phyloP scores from a whole-genome alignment of 192 early-diverging fungal species.

The Rhizophagus sp. region DNA sequence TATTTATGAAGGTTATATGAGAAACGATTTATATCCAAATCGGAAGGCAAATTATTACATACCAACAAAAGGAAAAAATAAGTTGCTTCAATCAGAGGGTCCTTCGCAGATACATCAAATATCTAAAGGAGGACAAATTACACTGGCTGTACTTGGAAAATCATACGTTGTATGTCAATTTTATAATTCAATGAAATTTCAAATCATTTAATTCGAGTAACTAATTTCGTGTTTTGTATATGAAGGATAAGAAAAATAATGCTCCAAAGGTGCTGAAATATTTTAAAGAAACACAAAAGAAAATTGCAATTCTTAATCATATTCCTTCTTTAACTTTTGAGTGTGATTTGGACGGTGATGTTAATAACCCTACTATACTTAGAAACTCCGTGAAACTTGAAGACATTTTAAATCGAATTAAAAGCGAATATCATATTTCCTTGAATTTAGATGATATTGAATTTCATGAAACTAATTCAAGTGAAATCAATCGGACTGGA shows the following conservation, averaged over 20 bases:
- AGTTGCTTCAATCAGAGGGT: neutral
- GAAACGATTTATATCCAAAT: conserved; percentile 8
- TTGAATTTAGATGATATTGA: conserved; percentile 12
- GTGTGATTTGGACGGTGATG: neutral
- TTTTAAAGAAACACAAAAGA: conserved; percentile 17
- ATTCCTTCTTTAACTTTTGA: neutral
- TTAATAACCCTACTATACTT: neutral
- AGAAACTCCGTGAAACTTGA: neutral
- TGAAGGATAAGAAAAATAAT: neutral
- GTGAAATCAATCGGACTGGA: neutral
- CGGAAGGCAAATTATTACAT: conserved; percentile 3
- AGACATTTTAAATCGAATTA: neutral
- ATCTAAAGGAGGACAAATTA: conserved; percentile 1
- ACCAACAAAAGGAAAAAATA: neutral
- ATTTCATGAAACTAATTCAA: neutral
- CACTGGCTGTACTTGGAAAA: neutral
- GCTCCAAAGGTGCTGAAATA: neutral
- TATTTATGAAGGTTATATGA: conserved; percentile 11
- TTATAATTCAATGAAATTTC: neutral
- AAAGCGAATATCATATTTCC: neutral
- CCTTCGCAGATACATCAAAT: conserved; percentile 7
- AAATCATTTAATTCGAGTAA: neutral
- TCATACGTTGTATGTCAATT: conserved; percentile 7
- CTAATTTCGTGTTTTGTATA: neutral
- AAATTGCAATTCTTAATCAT: neutral